Evolutionary conservation across 108 stramenopile genomes (phyloP).

Genomic region (Nitzschia sp.): DNA sequence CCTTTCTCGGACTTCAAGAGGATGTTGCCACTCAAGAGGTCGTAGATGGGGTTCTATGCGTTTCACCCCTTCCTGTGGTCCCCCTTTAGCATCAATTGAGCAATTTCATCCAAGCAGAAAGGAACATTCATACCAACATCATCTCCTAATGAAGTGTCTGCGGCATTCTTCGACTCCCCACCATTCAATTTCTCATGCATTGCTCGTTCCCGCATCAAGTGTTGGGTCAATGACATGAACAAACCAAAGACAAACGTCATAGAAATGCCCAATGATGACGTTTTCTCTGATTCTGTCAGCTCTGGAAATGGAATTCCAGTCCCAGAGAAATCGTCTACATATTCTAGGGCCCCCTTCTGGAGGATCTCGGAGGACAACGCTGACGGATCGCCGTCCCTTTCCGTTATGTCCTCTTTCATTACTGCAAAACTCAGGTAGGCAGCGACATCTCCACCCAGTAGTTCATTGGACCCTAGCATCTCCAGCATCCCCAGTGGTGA

Average conservation of each 20-base stretch:
- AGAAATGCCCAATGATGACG: conserved; percentile 43
- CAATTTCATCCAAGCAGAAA: no score
- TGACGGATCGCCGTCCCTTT: background rate
- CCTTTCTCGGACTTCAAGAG: no score
- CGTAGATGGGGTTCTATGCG: no score
- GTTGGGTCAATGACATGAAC: conserved; percentile 42
- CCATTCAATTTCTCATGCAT: background rate
- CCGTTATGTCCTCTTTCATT: conserved; percentile 30
- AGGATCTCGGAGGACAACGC: conserved; percentile 3
- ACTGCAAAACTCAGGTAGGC: conserved; percentile 45
- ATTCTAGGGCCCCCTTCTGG: conserved; percentile 18
- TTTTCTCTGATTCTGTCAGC: conserved; percentile 51
- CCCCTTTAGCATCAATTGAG: no score
- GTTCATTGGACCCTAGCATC: conserved; percentile 20
- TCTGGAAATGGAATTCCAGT: conserved; percentile 38
- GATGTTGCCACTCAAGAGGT: no score
- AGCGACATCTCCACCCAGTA: conserved; percentile 46
- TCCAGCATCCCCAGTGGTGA: conserved; percentile 7
- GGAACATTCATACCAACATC: no score
- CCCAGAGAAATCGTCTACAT: conserved; percentile 33
- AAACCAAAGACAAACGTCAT: conserved; percentile 44
- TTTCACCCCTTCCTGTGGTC: no score
- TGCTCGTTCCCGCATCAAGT: conserved; percentile 31
- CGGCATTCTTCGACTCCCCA: no score
- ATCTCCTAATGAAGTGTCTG: no score